These are phyloP conservation scores for Sequoiadendron giganteum DNA, from an alignment of 75 land plant species.

Conservation along the genomic window DNA sequence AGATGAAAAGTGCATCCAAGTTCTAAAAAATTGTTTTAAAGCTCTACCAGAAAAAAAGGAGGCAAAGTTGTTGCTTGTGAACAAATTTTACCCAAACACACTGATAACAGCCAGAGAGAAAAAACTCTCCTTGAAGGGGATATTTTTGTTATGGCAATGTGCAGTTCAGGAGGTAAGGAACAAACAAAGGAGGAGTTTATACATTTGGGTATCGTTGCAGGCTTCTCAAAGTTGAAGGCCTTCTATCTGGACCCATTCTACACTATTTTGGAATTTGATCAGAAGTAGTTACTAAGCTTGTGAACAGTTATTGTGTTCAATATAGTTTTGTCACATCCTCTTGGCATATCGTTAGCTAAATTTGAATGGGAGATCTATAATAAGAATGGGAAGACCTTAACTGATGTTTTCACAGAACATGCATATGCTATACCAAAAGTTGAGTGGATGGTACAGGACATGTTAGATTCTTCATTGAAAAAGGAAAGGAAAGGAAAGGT, in stretches of 20 bases:
- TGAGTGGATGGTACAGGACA: conserved; percentile 32
- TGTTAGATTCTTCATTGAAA: conserved; percentile 15
- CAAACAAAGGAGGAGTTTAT: conserved; percentile 46
- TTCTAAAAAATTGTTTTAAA: too few relatives aligned
- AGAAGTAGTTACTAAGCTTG: too few relatives aligned
- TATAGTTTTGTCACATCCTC: conserved; percentile 14
- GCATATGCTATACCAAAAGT: conserved; percentile 26
- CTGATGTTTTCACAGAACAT: conserved; percentile 23
- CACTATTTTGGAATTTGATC: too few relatives aligned
- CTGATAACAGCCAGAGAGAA: conserved; percentile 45
- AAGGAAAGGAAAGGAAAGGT: too few relatives aligned
- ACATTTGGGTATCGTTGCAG: too few relatives aligned
- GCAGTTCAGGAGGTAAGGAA: conserved; percentile 49
- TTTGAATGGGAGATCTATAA: conserved; percentile 20
- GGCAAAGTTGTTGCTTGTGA: conserved; percentile 70
- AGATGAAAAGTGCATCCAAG: conserved; percentile 49
- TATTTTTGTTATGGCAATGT: conserved; percentile 58
- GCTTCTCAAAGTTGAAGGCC: too few relatives aligned
- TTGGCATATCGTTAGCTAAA: conserved; percentile 9
- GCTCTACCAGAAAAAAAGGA: conserved; percentile 37
- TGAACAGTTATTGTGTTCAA: too few relatives aligned
- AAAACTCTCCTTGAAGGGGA: conserved; percentile 55
- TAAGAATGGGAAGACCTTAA: conserved; percentile 13
- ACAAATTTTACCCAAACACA: conserved; percentile 62
- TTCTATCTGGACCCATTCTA: too few relatives aligned